Conservation (phyloP, 345 rosid species). For the Turritis glabra region DNA sequence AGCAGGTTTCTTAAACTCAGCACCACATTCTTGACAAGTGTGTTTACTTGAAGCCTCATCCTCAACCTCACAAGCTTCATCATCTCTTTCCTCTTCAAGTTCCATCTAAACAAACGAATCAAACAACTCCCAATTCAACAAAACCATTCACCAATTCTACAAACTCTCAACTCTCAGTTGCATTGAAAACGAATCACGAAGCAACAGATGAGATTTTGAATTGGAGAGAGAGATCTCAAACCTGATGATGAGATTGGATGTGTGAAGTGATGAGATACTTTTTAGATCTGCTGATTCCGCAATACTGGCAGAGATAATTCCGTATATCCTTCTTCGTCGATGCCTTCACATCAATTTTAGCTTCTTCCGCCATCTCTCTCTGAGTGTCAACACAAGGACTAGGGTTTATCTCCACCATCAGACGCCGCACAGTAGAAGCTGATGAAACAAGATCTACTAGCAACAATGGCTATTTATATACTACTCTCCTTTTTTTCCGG, state of each 20-base stretch:
- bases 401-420: slow-evolving; percentile 4
- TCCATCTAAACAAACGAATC: slow-evolving; percentile 45
- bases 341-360: background rate
- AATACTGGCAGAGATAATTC: slow-evolving; percentile 71
- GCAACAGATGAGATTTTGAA: background rate
- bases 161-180: background rate
- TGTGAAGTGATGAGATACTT: slow-evolving; percentile 71
- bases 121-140: background rate
- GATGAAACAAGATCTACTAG: background rate
- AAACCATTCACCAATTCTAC: background rate
- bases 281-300: slow-evolving; percentile 88
- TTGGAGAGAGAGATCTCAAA: background rate
- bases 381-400: background rate
- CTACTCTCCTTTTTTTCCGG: background rate
- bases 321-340: slow-evolving; percentile 55
- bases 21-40: slow-evolving; percentile 68
- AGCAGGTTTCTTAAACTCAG: slow-evolving; percentile 76
- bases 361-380: slow-evolving; percentile 49
- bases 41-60: slow-evolving; percentile 28
- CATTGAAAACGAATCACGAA: background rate
- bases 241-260: slow-evolving; percentile 60
- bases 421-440: background rate
- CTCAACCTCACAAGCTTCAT: slow-evolving; percentile 33
- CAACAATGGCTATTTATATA: background rate
- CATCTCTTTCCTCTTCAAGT: slow-evolving; percentile 36